Evolutionary conservation across 2,329 filamentous ascomycete genomes (phyloP).

Genomic region (Fusarium citri): DNA sequence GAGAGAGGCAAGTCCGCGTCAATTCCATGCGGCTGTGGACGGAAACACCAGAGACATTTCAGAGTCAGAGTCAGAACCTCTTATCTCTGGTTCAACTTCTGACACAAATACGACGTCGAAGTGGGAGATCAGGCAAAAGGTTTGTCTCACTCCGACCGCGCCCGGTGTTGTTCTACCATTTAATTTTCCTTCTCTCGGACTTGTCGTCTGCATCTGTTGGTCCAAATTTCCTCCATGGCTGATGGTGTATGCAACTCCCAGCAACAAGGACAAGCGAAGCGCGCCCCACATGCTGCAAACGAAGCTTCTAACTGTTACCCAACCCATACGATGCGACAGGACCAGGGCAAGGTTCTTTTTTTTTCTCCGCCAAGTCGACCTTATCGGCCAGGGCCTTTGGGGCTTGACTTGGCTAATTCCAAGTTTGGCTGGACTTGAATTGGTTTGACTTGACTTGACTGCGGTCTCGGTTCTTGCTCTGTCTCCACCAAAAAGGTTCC

Average conservation of each 20-base stretch:
- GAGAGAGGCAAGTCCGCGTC: background rate
- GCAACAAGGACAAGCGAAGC: conserved; percentile 22
- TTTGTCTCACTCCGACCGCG: conserved; percentile 34
- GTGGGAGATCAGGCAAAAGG: conserved; percentile 8
- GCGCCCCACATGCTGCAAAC: conserved; percentile 46
- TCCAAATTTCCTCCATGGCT: conserved; percentile 21
- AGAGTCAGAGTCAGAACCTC: background rate
- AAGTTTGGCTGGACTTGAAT: conserved; percentile 17
- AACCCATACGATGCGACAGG: background rate
- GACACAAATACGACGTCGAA: conserved; percentile 1
- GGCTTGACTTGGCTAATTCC: conserved; percentile 16
- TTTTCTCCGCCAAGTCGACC: conserved; percentile 30
- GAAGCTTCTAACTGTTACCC: conserved; percentile 28
- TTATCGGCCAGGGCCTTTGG: conserved; percentile 37
- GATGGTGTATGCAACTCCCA: conserved; percentile 38
- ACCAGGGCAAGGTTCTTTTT: background rate
- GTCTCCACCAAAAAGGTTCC: conserved; percentile 32
- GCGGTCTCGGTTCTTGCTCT: conserved; percentile 13
- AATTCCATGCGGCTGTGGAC: conserved; percentile 2
- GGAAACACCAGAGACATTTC: conserved; percentile 16
- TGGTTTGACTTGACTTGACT: conserved; percentile 6
- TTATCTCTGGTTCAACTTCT: conserved; percentile 10
- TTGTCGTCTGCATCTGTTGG: conserved; percentile 34
- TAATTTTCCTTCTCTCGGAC: conserved; percentile 26
- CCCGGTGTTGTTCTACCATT: conserved; percentile 26